A percentile compares a stretch with the other conserved stretches of the same genome.
These are phyloP conservation scores for Aspergillus felis DNA, from an alignment of 2,329 filamentous ascomycete genomes.

Conservation along the genomic window DNA sequence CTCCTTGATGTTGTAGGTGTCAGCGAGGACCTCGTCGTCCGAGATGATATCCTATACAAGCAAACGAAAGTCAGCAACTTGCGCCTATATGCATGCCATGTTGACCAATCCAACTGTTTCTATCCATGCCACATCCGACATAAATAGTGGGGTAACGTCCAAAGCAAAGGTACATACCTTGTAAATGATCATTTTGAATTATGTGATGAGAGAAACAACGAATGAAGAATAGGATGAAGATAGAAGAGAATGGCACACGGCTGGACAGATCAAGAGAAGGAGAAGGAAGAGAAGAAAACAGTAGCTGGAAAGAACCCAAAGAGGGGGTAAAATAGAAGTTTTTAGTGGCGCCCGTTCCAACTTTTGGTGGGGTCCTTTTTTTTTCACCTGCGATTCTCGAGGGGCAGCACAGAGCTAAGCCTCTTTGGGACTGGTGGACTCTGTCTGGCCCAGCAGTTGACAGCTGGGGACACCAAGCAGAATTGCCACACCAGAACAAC, in stretches of 20 bases:
- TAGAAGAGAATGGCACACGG: slow-evolving; percentile 21
- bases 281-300: slow-evolving; percentile 27
- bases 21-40: slow-evolving; percentile 94
- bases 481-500: neutral
- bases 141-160: slow-evolving; percentile 7
- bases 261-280: slow-evolving; percentile 23
- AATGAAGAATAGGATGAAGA: slow-evolving; percentile 22
- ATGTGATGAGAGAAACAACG: slow-evolving; percentile 15
- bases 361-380: slow-evolving; percentile 16
- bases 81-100: neutral
- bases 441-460: slow-evolving; percentile 6
- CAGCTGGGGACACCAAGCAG: neutral
- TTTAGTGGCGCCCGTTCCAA: slow-evolving; percentile 17
- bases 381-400: slow-evolving; percentile 5
- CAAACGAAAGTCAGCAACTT: slow-evolving; percentile 9
- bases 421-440: slow-evolving; percentile 7
- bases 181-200: slow-evolving; percentile 70
- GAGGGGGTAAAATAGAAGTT: slow-evolving; percentile 28
- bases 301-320: slow-evolving; percentile 19
- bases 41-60: slow-evolving; percentile 72
- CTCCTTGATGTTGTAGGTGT: slow-evolving; percentile 82
- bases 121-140: neutral
- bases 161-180: slow-evolving; percentile 46
- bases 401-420: slow-evolving; percentile 15
- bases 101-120: neutral